Evolutionary conservation across 2,329 filamentous ascomycete species (phyloP).

Genomic region (Blastomyces percursus): DNA sequence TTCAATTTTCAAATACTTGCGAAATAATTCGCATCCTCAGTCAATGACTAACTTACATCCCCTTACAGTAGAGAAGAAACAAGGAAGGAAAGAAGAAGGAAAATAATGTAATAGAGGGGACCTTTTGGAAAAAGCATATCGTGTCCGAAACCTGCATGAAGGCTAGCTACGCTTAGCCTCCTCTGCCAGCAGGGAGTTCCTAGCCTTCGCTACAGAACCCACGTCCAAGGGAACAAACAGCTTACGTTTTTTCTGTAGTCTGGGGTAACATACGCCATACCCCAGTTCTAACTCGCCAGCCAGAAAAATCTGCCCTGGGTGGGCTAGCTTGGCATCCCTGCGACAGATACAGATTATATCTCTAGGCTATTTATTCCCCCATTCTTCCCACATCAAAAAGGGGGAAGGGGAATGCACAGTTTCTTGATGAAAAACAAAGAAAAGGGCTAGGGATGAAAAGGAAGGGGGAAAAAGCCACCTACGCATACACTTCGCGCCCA

Average conservation of each 20-base stretch:
- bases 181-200: background rate
- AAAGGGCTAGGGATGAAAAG: background rate
- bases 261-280: background rate
- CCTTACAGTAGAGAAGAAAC: no score
- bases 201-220: background rate
- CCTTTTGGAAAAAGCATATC: no score
- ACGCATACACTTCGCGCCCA: background rate
- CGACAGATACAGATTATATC: background rate
- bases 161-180: no score
- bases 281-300: background rate
- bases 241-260: background rate
- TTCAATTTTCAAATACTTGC: no score
- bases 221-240: background rate
- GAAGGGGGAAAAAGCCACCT: background rate
- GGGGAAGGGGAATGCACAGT: background rate
- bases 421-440: background rate
- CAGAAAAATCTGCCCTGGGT: background rate
- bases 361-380: background rate
- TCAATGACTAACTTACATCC: no score
- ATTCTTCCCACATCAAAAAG: background rate
- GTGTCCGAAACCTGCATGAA: no score
- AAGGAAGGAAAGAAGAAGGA: no score
- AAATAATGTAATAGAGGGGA: no score
- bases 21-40: no score
- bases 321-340: background rate